Evolutionary conservation across 306 rosid genomes (phyloP).

Genomic region (Lagenaria siceraria): DNA sequence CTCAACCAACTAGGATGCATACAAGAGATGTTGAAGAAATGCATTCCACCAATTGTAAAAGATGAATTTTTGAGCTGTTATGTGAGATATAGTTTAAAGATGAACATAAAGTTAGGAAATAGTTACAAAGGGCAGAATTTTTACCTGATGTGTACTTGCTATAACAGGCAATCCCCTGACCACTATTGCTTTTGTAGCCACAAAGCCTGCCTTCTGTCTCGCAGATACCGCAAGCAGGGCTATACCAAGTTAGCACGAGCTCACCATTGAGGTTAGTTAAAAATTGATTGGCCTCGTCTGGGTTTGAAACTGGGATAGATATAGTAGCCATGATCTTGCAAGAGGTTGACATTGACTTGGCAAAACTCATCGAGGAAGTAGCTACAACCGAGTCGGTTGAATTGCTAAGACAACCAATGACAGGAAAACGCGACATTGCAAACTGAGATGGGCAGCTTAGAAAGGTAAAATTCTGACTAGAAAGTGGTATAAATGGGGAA

Average conservation of each 20-base stretch:
- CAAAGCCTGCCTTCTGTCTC: conserved; percentile 35
- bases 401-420: conserved; percentile 47
- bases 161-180: conserved; percentile 29
- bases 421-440: conserved; percentile 20
- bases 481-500: conserved; percentile 33
- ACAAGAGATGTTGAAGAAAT: not conserved
- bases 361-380: conserved; percentile 30
- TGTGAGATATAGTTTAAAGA: not conserved
- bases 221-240: conserved; percentile 43
- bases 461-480: conserved; percentile 31
- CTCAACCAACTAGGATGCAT: not conserved
- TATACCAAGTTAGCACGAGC: conserved; percentile 37
- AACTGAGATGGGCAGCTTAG: conserved; percentile 38
- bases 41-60: not conserved
- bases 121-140: not conserved
- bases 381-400: conserved; percentile 47
- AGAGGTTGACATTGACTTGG: conserved; percentile 15
- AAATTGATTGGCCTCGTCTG: conserved; percentile 9
- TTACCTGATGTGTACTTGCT: conserved; percentile 30
- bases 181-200: conserved; percentile 28
- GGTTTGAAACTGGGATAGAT: conserved; percentile 28
- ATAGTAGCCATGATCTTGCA: conserved; percentile 27
- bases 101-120: not conserved
- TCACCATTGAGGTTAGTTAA: conserved; percentile 21
- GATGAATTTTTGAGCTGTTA: not conserved